These are phyloP conservation scores for Calonectria leucothoes DNA, from an alignment of 2,329 filamentous ascomycete genomes.

Conservation along the genomic window DNA sequence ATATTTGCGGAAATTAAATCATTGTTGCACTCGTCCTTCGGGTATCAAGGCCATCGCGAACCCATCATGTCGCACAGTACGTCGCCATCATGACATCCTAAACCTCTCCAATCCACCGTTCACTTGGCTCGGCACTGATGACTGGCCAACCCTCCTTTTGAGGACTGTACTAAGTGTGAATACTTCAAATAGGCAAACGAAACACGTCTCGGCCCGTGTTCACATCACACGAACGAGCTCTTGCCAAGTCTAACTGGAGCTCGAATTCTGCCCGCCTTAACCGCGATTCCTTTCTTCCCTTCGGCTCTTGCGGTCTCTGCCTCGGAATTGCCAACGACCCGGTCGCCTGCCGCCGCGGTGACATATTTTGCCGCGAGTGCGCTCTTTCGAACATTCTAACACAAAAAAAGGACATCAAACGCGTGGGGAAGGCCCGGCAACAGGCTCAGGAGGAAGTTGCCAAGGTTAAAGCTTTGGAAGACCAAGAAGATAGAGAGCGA, in stretches of 20 bases:
- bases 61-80: conserved; percentile 59
- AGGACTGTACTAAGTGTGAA: neutral
- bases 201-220: conserved; percentile 95
- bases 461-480: conserved; percentile 68
- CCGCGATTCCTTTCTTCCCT: conserved; percentile 92
- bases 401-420: conserved; percentile 91
- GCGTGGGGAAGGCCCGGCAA: conserved; percentile 75
- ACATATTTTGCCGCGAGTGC: conserved; percentile 96
- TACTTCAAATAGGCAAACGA: conserved; percentile 71
- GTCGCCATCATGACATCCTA: conserved; percentile 24
- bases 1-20: neutral
- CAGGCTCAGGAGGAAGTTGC: conserved; percentile 70
- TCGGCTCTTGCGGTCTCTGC: conserved; percentile 89
- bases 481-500: conserved; percentile 76
- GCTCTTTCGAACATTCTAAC: conserved; percentile 90
- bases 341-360: conserved; percentile 84
- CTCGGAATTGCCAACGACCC: conserved; percentile 84
- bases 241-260: conserved; percentile 86
- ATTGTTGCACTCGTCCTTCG: neutral
- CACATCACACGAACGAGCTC: conserved; percentile 87
- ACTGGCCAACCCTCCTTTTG: neutral
- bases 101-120: neutral
- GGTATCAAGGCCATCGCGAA: neutral
- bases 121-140: neutral
- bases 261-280: conserved; percentile 84